Conservation (phyloP, 805 yeast genomes). For the Candida chauliodis region DNA sequence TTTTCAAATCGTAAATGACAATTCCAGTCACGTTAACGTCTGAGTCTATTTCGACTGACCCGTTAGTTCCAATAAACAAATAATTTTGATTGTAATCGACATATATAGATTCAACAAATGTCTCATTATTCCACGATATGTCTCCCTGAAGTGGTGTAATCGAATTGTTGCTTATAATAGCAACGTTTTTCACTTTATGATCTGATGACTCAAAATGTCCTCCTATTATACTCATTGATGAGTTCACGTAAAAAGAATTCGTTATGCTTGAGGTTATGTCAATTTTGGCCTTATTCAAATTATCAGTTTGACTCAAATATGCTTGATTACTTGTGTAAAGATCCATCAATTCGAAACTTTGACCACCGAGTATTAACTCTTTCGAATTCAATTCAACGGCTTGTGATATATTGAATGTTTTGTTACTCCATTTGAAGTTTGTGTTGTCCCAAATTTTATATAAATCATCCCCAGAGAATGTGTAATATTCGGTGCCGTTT, state of each 20-base stretch:
- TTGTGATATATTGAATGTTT: slow-evolving; percentile 30
- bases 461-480: slow-evolving; percentile 28
- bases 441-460: slow-evolving; percentile 42
- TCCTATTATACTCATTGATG: slow-evolving; percentile 51
- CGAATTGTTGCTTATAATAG: slow-evolving; percentile 21
- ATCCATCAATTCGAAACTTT: slow-evolving; percentile 33
- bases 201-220: slow-evolving; percentile 45
- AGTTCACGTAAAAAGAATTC: slow-evolving; percentile 45
- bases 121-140: slow-evolving; percentile 21
- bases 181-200: slow-evolving; percentile 22
- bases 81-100: slow-evolving; percentile 29
- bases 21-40: slow-evolving; percentile 38
- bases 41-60: slow-evolving; percentile 22
- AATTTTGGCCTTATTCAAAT: slow-evolving; percentile 16
- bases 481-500: slow-evolving; percentile 37
- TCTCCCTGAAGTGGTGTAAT: slow-evolving; percentile 20
- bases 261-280: slow-evolving; percentile 17
- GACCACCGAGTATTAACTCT: slow-evolving; percentile 35
- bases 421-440: slow-evolving; percentile 30
- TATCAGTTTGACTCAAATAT: slow-evolving; percentile 14
- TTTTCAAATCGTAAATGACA: slow-evolving; percentile 47
- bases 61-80: slow-evolving; percentile 47
- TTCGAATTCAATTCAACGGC: slow-evolving; percentile 19
- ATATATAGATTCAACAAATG: slow-evolving; percentile 29
- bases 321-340: slow-evolving; percentile 25